These are phyloP conservation scores for Syzygium malaccense DNA, from an alignment of 441 rosid genomes.

Conservation along the genomic window DNA sequence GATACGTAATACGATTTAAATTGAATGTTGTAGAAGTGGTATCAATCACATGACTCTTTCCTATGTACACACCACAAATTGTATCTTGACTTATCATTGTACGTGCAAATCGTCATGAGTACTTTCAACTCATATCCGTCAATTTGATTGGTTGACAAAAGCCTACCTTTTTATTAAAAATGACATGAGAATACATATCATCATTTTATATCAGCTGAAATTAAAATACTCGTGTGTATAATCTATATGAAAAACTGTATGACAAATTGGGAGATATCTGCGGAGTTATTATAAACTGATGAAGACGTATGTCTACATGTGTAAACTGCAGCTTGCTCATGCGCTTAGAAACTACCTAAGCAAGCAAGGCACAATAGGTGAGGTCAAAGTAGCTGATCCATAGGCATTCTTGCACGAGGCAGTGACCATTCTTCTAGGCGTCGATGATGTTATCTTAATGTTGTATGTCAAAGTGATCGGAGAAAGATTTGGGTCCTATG, in stretches of 20 bases:
- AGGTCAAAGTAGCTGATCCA: constrained; percentile 8
- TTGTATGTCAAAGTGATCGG: neutral
- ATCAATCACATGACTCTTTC: neutral
- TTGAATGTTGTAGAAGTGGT: neutral
- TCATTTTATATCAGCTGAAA: neutral
- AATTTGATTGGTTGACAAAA: neutral
- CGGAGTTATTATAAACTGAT: neutral
- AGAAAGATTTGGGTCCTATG: no score
- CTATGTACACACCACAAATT: neutral
- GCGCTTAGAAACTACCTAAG: neutral
- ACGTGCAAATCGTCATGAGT: neutral
- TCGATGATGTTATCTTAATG: constrained; percentile 10
- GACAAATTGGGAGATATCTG: neutral
- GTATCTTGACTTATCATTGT: neutral
- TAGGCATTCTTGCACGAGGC: constrained; percentile 17
- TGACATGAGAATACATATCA: neutral
- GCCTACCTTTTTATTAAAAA: neutral
- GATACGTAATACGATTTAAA: neutral
- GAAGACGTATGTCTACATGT: neutral
- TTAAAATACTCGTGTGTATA: neutral
- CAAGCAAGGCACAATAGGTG: constrained; percentile 15
- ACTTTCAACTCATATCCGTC: neutral
- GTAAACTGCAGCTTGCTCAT: neutral
- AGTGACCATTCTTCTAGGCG: neutral
- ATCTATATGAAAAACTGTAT: no score